Conservation (phyloP, 208 protist genomes). For the Lotmaria passim region DNA sequence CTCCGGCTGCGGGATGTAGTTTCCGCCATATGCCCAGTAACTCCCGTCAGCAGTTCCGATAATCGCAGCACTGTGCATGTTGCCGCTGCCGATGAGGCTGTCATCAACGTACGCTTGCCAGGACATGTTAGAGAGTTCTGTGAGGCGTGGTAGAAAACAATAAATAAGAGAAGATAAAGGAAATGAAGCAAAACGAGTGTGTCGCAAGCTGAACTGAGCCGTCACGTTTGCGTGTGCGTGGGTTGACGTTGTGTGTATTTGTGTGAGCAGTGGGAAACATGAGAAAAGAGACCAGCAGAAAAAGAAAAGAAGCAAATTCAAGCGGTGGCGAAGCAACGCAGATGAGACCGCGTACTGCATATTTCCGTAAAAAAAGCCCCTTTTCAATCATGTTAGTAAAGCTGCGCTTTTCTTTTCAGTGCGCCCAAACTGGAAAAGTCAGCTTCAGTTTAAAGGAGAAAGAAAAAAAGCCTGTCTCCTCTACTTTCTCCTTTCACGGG, state of each 20-base stretch:
- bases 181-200: neutral
- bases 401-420: no score
- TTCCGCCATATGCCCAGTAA: conserved; percentile 91
- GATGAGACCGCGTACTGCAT: no score
- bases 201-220: conserved; percentile 3
- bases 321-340: no score
- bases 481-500: no score
- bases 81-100: conserved; percentile 82
- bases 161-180: conserved; percentile 4
- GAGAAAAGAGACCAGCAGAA: no score
- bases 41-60: conserved; percentile 79
- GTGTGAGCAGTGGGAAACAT: no score
- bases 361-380: no score
- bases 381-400: no score
- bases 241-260: no score
- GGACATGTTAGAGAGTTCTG: conserved; percentile 59
- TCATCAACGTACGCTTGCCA: conserved; percentile 91
- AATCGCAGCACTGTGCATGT: conserved; percentile 91
- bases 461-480: conserved; percentile 20
- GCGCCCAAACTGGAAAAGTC: no score
- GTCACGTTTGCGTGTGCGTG: no score
- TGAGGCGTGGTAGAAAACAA: conserved; percentile 2
- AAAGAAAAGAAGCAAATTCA: no score
- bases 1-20: conserved; percentile 83
- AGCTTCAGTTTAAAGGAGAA: neutral